Base-by-base conservation (phyloP, 2,329 filamentous ascomycete species). In the Colletotrichum lindemuthianum region DNA sequence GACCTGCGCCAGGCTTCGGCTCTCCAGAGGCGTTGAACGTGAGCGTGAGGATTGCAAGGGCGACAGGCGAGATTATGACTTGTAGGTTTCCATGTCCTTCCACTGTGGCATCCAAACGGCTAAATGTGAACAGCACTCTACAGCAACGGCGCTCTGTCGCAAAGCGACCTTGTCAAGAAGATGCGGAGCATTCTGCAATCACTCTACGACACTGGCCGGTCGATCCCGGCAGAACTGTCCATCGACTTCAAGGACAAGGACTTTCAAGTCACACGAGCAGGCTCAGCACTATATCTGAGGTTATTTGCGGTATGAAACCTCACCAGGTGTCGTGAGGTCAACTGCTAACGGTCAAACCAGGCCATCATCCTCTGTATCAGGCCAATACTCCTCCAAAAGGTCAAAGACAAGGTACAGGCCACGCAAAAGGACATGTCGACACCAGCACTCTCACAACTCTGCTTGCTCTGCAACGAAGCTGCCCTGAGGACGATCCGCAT, bases 281-380 rank as follows among this genome's bases (percentile, higher is more conserved):
- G 67, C 2, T 71, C 70, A 6, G 73, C 72, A 1, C 58, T 74
- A 1, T 73, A 74, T 33, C 40, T 74, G 11, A 70, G 72, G 64
- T 51, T 74, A 0, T 73, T 71, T 33, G 70, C 72, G 66, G 72
- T 69, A 63, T 5, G 67, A 15, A 24, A 4, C 12, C 12, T 3
- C 10, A 3, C 13, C 9, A 16, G 43, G 16, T 7, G 11, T 24
- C 6, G 3, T 7, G 11, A 16, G 11, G 9, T 11, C 15, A 9
- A 12, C 8, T 24, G 4, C 24, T 24, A 1, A 24, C 24, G 24
- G 24, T 24, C 12, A 0, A 16, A 40, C 2, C 8, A 73, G 71
- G 72, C 72, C 1, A 73, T 73, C 36, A 73, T 74, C 8, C 65
- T 74, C 5, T 74, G 72, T 24, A 72, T 71, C 33, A 45, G 72